Percentiles rank a stretch among this genome's conserved stretches.
Evolutionary conservation across 2,329 filamentous ascomycete species (phyloP).

Genomic region (Fonsecaea pugnacius): DNA sequence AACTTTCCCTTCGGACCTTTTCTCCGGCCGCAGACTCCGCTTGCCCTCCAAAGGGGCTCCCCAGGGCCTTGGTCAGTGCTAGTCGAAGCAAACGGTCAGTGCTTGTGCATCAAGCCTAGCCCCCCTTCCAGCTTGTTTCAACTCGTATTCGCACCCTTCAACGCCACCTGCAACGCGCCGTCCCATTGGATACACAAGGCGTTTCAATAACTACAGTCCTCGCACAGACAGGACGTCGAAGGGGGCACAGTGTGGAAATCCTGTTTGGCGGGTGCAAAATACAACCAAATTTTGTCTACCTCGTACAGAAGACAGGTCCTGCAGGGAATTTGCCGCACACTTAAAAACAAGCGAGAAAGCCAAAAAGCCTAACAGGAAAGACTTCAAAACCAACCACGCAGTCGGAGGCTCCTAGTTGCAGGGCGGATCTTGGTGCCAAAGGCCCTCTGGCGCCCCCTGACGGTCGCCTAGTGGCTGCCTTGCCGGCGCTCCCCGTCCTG

Average conservation of each 20-base stretch:
- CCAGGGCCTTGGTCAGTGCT: neutral
- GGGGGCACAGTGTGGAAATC: neutral
- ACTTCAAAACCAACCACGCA: neutral
- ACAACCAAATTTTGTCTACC: neutral
- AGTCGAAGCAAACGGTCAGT: neutral
- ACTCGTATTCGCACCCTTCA: neutral
- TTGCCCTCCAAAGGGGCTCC: neutral
- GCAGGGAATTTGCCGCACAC: neutral
- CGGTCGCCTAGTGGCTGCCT: neutral
- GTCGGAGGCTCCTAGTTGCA: neutral
- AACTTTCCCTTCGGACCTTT: neutral
- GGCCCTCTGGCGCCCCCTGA: neutral
- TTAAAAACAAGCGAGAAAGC: slow-evolving; percentile 5
- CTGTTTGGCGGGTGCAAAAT: neutral
- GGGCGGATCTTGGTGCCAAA: neutral
- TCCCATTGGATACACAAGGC: neutral
- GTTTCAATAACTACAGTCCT: neutral
- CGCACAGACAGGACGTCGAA: too few relatives aligned
- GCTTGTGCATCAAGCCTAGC: neutral
- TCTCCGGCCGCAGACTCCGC: neutral
- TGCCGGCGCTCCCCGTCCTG: neutral
- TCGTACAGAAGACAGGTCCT: neutral
- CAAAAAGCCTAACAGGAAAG: neutral
- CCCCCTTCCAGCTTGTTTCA: neutral
- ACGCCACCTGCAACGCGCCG: slow-evolving; percentile 3